phyloP scores from a whole-genome alignment of 768 basidiomycete genomes.

The Artomyces pyxidatus region DNA sequence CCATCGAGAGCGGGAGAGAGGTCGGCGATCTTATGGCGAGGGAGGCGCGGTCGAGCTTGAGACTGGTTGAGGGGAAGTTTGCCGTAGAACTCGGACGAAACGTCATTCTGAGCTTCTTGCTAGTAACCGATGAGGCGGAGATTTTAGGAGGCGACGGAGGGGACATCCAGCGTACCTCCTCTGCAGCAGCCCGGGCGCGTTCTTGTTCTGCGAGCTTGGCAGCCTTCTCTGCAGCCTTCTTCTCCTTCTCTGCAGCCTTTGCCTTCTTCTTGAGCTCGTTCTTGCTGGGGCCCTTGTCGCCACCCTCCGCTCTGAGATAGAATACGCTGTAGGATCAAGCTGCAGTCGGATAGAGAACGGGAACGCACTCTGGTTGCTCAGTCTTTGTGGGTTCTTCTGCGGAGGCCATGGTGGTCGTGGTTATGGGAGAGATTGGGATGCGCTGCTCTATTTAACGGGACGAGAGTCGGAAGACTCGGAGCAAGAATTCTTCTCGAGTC shows the following conservation, averaged over 20 bases:
- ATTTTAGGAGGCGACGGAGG: background rate
- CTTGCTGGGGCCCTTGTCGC: constrained; percentile 60
- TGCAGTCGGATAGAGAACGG: background rate
- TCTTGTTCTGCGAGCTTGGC: constrained; percentile 72
- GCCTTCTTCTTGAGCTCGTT: constrained; percentile 86
- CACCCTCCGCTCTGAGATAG: constrained; percentile 2
- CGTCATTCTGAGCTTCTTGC: constrained; percentile 46
- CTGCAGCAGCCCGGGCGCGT: constrained; percentile 54
- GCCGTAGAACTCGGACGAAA: constrained; percentile 75
- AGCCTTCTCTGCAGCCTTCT: constrained; percentile 80
- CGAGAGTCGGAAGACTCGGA: background rate
- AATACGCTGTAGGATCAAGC: too few relatives aligned
- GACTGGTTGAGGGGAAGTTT: constrained; percentile 87
- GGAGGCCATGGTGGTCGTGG: constrained; percentile 9
- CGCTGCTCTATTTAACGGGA: background rate
- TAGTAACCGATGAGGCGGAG: background rate
- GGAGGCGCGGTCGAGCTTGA: constrained; percentile 56
- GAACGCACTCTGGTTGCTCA: constrained; percentile 1
- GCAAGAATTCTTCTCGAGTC: background rate
- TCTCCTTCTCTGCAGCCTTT: constrained; percentile 86
- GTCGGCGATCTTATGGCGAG: constrained; percentile 55
- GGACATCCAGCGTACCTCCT: constrained; percentile 37
- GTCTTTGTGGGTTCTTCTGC: constrained; percentile 3
- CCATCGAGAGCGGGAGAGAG: constrained; percentile 58
- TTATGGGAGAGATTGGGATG: background rate